Base-by-base conservation (phyloP, 2,329 filamentous ascomycete species). In the Aspergillus texensis region DNA sequence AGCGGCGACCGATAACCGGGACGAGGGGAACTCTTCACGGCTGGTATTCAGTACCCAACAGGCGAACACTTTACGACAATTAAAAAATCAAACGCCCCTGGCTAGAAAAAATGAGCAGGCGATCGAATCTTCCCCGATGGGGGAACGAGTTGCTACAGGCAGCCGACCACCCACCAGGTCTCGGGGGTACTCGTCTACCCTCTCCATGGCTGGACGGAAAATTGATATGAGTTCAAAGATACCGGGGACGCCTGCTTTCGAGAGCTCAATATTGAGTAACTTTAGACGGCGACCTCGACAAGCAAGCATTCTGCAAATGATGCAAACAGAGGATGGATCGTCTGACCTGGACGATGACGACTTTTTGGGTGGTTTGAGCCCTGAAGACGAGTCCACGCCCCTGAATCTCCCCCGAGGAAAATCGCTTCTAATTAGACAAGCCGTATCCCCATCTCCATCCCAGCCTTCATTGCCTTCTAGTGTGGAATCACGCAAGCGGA, bases 321-420 rank as follows among this genome's bases (percentile, higher is more conserved):
- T 81, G 75, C 77, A 80, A 48, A 75, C 75, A 19, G 77, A 79
- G 39, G 77, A 78, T 62, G 72, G 68, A n/a, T 76, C 77, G 28
- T 76, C 76, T 30, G 75, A 78, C 21, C 62, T 77, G 62, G 68
- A 71, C 39, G 68, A 80, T 56, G 78, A 80, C 52, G 78, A 80
- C 62, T 80, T 81, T 63, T 72, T 82, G 21, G 79, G 78, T 34
- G 77, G 76, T 10, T 73, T 82, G 56, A 77, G 75, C 50, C 79
- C 80, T 0, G 73, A 81, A 61, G 80, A 81, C 68, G 79, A 81
- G 63, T 82, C 80, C 21, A 82, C 80, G 9, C 80, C 80, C 3
- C 65, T 82, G 48, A 76, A 79, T 63, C 63, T 77, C 34, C 61
- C 76, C 16, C 75, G 72, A 58, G 70, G 73, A 10, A 76, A 76